These are phyloP conservation scores for Hypericum androsaemum DNA, from an alignment of 345 rosid genomes.

Conservation along the genomic window DNA sequence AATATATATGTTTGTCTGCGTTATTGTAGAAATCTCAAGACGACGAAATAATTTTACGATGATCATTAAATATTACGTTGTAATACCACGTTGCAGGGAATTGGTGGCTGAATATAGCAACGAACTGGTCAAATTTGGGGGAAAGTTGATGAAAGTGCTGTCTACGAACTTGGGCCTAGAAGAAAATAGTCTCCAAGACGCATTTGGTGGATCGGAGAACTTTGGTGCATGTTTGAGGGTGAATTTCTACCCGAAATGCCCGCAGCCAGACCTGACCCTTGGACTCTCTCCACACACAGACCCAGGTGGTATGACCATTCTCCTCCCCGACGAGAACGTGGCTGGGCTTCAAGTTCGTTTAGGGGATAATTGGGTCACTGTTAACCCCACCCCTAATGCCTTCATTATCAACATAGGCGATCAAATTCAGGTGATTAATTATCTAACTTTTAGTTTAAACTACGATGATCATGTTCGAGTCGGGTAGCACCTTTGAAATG, in stretches of 20 bases:
- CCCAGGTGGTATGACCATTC: slow-evolving; percentile 4
- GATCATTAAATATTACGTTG: no score
- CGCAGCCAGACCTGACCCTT: slow-evolving; percentile 1
- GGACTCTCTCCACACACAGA: slow-evolving; percentile 1
- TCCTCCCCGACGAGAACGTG: background rate
- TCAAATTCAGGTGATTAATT: background rate
- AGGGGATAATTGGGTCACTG: background rate
- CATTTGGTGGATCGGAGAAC: background rate
- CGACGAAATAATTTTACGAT: no score
- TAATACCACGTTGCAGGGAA: background rate
- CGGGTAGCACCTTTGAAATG: no score
- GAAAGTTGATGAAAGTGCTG: background rate
- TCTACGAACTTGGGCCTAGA: background rate
- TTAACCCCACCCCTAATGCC: background rate
- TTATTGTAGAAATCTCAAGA: no score
- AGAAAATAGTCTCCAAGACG: slow-evolving; percentile 1
- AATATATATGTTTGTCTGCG: no score
- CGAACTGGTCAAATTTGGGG: background rate
- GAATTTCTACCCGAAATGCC: slow-evolving; percentile 5
- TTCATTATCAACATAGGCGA: slow-evolving; percentile 2
- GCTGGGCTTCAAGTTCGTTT: background rate
- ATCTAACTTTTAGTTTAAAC: background rate
- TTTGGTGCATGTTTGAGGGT: background rate
- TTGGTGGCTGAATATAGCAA: background rate
- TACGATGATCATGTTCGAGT: no score